phyloP scores from a whole-genome alignment of 805 yeast species.

The Hanseniaspora nectarophila region DNA sequence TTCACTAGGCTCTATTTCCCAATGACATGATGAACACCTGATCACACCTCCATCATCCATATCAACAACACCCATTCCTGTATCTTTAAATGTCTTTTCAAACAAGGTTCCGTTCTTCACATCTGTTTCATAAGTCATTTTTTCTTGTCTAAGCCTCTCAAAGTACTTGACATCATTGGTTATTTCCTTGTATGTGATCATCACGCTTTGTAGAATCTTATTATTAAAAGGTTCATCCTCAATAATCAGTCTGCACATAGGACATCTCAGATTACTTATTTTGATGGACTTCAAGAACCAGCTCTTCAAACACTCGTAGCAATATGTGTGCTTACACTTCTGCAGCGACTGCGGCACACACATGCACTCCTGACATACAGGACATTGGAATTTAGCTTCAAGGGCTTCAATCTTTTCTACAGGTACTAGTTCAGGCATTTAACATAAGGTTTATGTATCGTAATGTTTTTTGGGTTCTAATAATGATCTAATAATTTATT shows the following conservation, averaged over 20 bases:
- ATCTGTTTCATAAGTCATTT: conserved; percentile 34
- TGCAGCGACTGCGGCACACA: conserved; percentile 47
- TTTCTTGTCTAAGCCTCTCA: conserved; percentile 9
- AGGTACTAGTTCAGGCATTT: neutral
- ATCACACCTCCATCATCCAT: conserved; percentile 55
- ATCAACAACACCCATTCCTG: conserved; percentile 45
- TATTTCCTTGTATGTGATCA: conserved; percentile 30
- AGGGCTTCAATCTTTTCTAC: conserved; percentile 16
- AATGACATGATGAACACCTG: conserved; percentile 63
- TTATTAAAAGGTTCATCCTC: conserved; percentile 43
- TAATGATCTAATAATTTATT: too few relatives aligned
- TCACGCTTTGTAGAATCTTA: conserved; percentile 37
- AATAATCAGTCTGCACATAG: conserved; percentile 48
- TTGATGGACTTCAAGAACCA: conserved; percentile 42
- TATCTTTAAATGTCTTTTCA: conserved; percentile 37
- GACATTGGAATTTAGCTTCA: conserved; percentile 34
- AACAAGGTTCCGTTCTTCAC: conserved; percentile 32
- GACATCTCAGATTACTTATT: conserved; percentile 42
- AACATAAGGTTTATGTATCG: neutral
- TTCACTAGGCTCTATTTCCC: conserved; percentile 43
- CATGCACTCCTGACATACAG: conserved; percentile 61
- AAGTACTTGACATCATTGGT: conserved; percentile 19
- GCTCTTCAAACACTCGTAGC: conserved; percentile 50
- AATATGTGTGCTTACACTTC: conserved; percentile 63
- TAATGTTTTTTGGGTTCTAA: neutral